phyloP scores from a whole-genome alignment of 129 eudicot genomes.

The Tagetes erecta region DNA sequence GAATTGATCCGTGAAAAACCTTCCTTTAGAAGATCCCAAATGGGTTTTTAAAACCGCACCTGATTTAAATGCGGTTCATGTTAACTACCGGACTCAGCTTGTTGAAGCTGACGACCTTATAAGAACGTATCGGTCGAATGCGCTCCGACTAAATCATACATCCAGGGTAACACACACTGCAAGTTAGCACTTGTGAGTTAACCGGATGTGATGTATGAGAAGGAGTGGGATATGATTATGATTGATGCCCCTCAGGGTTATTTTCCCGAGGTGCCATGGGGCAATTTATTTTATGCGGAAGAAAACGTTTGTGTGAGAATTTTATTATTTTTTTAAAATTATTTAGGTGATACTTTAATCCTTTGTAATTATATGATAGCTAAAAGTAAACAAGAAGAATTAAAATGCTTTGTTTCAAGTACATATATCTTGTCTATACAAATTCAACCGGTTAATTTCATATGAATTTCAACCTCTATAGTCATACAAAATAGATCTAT shows the following conservation, averaged over 20 bases:
- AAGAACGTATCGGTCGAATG: conserved; percentile 39
- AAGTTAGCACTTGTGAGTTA: conserved; percentile 57
- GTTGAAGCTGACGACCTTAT: conserved; percentile 57
- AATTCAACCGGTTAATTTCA: too few relatives aligned
- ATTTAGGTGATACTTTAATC: too few relatives aligned
- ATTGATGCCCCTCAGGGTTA: conserved; percentile 85
- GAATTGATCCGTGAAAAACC: conserved; percentile 23
- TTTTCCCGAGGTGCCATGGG: conserved; percentile 71
- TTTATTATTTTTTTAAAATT: too few relatives aligned
- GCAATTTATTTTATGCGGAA: conserved; percentile 42
- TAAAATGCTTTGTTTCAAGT: too few relatives aligned
- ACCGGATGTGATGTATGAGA: conserved; percentile 70
- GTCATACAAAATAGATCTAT: too few relatives aligned
- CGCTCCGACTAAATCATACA: conserved; percentile 36
- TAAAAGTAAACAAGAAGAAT: too few relatives aligned
- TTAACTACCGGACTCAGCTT: conserved; percentile 63
- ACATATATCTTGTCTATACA: too few relatives aligned
- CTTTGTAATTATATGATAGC: too few relatives aligned
- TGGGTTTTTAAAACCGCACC: conserved; percentile 75
- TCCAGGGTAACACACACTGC: conserved; percentile 58
- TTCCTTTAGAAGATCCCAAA: conserved; percentile 54
- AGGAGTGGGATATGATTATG: conserved; percentile 92
- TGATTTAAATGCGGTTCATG: conserved; percentile 45
- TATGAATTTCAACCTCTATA: too few relatives aligned
- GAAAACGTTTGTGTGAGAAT: too few relatives aligned